A percentile compares a stretch with the other conserved stretches of the same genome.
Evolutionary conservation across 305 asterid genomes (phyloP).

Genomic region (Andrographis paniculata): DNA sequence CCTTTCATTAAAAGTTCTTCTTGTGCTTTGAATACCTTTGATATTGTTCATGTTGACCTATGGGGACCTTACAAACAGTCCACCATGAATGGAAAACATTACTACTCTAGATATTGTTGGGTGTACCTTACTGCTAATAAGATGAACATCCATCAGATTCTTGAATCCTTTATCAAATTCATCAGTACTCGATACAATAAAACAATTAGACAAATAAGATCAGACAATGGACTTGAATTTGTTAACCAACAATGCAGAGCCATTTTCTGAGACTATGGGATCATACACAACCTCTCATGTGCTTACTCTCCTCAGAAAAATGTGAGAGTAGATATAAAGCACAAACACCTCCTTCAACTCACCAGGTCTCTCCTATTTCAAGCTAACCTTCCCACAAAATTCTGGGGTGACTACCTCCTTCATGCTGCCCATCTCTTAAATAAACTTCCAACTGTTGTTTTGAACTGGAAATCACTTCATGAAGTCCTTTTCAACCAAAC

Average conservation of each 20-base stretch:
- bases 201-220: not conserved
- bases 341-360: not conserved
- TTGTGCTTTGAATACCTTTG: not conserved
- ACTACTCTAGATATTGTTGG: not conserved
- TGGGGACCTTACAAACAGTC: not conserved
- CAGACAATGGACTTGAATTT: not conserved
- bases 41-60: not conserved
- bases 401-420: not conserved
- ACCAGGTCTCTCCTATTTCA: not conserved
- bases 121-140: not conserved
- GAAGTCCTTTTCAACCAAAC: not conserved
- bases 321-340: not conserved
- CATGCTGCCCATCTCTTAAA: not conserved
- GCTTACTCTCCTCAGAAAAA: not conserved
- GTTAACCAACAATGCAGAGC: not conserved
- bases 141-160: not conserved
- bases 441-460: not conserved
- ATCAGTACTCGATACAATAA: not conserved
- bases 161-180: not conserved
- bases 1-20: not conserved
- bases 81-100: not conserved
- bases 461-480: not conserved
- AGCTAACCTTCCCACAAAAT: not conserved
- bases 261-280: not conserved
- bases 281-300: not conserved